These are phyloP conservation scores for Limtongia smithiae DNA, from an alignment of 805 yeast species.

Conservation along the genomic window DNA sequence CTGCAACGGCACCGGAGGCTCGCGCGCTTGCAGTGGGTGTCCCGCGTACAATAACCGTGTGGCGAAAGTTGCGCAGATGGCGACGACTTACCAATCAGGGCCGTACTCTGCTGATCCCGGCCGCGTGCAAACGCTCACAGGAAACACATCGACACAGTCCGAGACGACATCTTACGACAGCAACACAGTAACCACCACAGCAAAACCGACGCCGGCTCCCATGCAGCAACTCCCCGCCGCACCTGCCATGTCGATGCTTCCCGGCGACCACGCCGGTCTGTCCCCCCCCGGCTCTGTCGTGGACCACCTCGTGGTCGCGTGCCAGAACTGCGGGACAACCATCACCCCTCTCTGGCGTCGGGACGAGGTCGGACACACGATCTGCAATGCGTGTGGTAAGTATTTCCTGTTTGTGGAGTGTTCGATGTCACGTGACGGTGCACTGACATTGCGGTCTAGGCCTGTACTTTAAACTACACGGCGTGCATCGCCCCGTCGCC, in stretches of 20 bases:
- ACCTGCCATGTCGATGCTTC: not conserved
- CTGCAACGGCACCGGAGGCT: conserved; percentile 86
- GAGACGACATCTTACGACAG: not conserved
- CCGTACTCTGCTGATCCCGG: not conserved
- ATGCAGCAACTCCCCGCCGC: not conserved
- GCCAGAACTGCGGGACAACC: conserved; percentile 79
- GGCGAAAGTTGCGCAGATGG: conserved; percentile 27
- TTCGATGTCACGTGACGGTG: too few species aligned
- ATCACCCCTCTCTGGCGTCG: conserved; percentile 86
- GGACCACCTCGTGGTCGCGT: conserved; percentile 56
- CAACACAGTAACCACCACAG: too few species aligned
- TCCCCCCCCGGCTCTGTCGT: not conserved
- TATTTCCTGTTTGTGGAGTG: not conserved
- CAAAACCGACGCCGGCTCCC: not conserved
- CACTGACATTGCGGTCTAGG: conserved; percentile 29
- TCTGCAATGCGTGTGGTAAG: conserved; percentile 81
- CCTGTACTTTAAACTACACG: conserved; percentile 69
- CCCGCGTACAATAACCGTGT: conserved; percentile 74
- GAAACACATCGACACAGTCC: not conserved
- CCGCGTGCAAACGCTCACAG: conserved; percentile 4
- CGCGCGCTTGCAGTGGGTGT: conserved; percentile 74
- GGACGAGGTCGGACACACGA: conserved; percentile 75
- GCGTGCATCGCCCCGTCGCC: conserved; percentile 69
- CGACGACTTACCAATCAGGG: conserved; percentile 2
- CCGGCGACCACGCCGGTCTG: not conserved